Percentiles rank a stretch among this genome's conserved stretches.
Conservation (phyloP, 805 yeast genomes). For the Hanseniaspora lindneri region DNA sequence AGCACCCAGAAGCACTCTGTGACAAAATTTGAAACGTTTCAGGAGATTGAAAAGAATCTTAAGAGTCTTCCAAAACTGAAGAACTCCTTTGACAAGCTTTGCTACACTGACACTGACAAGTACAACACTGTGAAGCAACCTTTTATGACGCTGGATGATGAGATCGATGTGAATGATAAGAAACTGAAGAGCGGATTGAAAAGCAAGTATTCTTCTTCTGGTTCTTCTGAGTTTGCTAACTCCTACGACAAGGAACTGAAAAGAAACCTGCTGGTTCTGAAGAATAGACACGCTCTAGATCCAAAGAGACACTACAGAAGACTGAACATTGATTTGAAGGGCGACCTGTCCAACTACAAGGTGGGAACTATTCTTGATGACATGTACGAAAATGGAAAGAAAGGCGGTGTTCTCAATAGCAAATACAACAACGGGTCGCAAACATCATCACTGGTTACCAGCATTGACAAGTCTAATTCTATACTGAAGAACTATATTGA, state of each 20-base stretch:
- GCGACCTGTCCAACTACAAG: constrained; percentile 66
- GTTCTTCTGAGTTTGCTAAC: constrained; percentile 39
- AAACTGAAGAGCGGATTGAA: constrained; percentile 9
- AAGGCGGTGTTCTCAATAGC: constrained; percentile 29
- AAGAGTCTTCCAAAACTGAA: constrained; percentile 25
- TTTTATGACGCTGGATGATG: constrained; percentile 16
- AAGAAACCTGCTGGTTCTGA: constrained; percentile 65
- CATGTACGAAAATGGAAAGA: constrained; percentile 54
- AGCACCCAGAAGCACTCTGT: not conserved
- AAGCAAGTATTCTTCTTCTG: not conserved
- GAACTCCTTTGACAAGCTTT: constrained; percentile 25
- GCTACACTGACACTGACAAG: constrained; percentile 16
- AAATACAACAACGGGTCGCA: constrained; percentile 10
- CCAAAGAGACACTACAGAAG: constrained; percentile 92
- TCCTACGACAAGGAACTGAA: constrained; percentile 55
- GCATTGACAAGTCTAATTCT: constrained; percentile 62
- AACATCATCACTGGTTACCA: constrained; percentile 39
- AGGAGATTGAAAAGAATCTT: constrained; percentile 24
- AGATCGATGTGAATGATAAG: constrained; percentile 7
- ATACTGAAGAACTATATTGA: constrained; percentile 73
- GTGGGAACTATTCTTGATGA: constrained; percentile 82
- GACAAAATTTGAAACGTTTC: constrained; percentile 20
- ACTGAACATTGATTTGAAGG: constrained; percentile 45
- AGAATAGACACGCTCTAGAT: constrained; percentile 82
- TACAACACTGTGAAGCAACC: constrained; percentile 17